Conservation (phyloP, 495 filamentous ascomycete genomes). For the Aspergillus wentii region DNA sequence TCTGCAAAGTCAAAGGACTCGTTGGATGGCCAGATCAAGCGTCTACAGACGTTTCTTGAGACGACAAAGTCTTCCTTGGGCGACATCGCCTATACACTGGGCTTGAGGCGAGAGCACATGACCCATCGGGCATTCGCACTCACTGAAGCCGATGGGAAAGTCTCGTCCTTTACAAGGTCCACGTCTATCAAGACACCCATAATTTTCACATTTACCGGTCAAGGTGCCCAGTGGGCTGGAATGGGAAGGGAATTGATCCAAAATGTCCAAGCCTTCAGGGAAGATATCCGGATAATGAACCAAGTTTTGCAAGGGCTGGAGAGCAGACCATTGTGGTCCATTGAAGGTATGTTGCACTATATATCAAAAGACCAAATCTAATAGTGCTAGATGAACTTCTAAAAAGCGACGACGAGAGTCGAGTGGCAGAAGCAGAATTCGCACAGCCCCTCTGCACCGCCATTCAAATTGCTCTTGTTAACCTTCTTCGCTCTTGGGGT, state of each 20-base stretch:
- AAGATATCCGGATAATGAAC: neutral
- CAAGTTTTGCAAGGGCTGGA: neutral
- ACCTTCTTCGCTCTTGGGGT: slow-evolving; percentile 5
- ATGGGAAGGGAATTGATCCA: slow-evolving; percentile 2
- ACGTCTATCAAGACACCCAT: slow-evolving; percentile 78
- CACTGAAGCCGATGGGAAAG: slow-evolving; percentile 3
- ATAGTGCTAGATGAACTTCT: neutral
- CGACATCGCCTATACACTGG: slow-evolving; percentile 10
- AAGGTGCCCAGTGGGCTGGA: slow-evolving; percentile 6
- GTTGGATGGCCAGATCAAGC: too few relatives aligned
- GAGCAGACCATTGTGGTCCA: neutral
- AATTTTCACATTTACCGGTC: slow-evolving; percentile 7
- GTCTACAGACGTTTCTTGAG: too few relatives aligned
- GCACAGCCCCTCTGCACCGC: slow-evolving; percentile 29
- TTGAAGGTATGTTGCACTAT: neutral
- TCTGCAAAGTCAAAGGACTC: neutral
- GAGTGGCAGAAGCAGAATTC: neutral
- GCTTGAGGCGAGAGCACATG: slow-evolving; percentile 14
- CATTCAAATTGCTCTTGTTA: slow-evolving; percentile 14
- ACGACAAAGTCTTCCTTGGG: too few relatives aligned
- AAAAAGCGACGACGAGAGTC: neutral
- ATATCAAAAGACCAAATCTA: too few relatives aligned
- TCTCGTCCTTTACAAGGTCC: slow-evolving; percentile 31
- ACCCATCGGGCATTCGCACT: neutral
- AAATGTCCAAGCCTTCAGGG: neutral